phyloP scores from a whole-genome alignment of 2,329 filamentous ascomycete species.

The Penicillium crustosum region DNA sequence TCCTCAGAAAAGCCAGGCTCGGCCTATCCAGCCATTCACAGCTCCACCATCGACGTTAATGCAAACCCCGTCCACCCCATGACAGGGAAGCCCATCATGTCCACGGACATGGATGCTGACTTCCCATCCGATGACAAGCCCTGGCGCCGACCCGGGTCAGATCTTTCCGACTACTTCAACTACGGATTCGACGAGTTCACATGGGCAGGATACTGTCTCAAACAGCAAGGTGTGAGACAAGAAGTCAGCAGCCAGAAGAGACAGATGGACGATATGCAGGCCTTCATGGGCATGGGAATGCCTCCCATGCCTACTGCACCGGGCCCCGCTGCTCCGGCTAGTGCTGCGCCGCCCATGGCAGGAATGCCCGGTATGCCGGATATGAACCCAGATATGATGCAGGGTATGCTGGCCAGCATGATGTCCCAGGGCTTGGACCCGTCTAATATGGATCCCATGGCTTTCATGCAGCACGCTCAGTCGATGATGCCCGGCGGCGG shows the following conservation, averaged over 20 bases:
- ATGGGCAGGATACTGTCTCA: slow-evolving; percentile 90
- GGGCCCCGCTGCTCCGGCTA: slow-evolving; percentile 31
- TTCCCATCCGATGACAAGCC: slow-evolving; percentile 79
- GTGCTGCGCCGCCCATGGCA: slow-evolving; percentile 36
- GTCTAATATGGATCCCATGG: slow-evolving; percentile 53
- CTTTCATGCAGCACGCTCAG: slow-evolving; percentile 56
- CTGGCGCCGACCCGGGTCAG: slow-evolving; percentile 91
- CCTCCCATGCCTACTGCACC: slow-evolving; percentile 47
- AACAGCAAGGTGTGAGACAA: slow-evolving; percentile 75
- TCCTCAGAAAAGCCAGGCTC: slow-evolving; percentile 53
- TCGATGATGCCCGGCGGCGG: slow-evolving; percentile 49
- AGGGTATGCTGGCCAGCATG: slow-evolving; percentile 58
- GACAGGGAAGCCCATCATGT: slow-evolving; percentile 76
- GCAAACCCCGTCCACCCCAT: slow-evolving; percentile 74
- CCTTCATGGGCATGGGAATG: slow-evolving; percentile 55
- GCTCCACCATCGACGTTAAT: slow-evolving; percentile 82
- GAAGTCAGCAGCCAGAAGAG: slow-evolving; percentile 81
- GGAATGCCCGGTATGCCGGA: slow-evolving; percentile 50
- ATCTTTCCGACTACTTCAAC: slow-evolving; percentile 97
- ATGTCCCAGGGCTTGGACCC: slow-evolving; percentile 56
- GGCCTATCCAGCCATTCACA: slow-evolving; percentile 66
- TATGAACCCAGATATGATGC: slow-evolving; percentile 57
- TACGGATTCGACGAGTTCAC: slow-evolving; percentile 99
- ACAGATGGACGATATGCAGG: slow-evolving; percentile 61
- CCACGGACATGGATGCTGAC: slow-evolving; percentile 73